These are phyloP conservation scores for Scutellaria galericulata DNA, from an alignment of 257 asterid genomes.

Conservation along the genomic window DNA sequence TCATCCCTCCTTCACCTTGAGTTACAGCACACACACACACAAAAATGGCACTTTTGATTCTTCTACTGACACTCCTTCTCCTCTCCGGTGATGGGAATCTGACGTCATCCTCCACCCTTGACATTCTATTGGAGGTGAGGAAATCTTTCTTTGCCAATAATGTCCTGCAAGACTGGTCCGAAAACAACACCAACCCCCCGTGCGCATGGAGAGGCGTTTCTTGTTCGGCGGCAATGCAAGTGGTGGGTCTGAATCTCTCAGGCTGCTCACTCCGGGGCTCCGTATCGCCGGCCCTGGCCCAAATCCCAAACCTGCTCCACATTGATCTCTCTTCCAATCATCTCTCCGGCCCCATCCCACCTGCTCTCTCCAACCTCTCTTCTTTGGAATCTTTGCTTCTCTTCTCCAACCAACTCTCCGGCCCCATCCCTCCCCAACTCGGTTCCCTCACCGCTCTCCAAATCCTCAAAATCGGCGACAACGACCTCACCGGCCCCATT, in stretches of 20 bases:
- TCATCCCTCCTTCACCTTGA: background rate
- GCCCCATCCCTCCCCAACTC: constrained; percentile 71
- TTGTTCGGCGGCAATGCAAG: constrained; percentile 31
- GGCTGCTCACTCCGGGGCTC: constrained; percentile 61
- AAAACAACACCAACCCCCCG: constrained; percentile 41
- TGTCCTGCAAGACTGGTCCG: constrained; percentile 66
- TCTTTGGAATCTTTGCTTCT: constrained; percentile 68
- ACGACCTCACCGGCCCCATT: constrained; percentile 62
- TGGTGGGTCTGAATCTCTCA: constrained; percentile 58
- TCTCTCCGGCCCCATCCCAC: constrained; percentile 88
- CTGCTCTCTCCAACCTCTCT: constrained; percentile 74
- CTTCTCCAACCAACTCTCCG: constrained; percentile 79
- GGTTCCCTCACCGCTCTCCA: constrained; percentile 54
- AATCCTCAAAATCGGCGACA: constrained; percentile 76
- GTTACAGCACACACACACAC: no score
- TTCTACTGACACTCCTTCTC: constrained; percentile 15
- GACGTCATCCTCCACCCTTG: constrained; percentile 28
- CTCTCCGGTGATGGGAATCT: constrained; percentile 11
- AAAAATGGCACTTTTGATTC: background rate
- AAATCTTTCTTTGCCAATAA: constrained; percentile 56
- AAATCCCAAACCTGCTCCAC: constrained; percentile 73
- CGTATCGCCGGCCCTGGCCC: constrained; percentile 68
- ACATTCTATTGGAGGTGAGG: constrained; percentile 58
- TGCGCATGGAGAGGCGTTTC: constrained; percentile 77
- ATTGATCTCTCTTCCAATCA: constrained; percentile 72